Evolutionary conservation across 768 basidiomycete species (phyloP).

Genomic region (Mycena maculata): DNA sequence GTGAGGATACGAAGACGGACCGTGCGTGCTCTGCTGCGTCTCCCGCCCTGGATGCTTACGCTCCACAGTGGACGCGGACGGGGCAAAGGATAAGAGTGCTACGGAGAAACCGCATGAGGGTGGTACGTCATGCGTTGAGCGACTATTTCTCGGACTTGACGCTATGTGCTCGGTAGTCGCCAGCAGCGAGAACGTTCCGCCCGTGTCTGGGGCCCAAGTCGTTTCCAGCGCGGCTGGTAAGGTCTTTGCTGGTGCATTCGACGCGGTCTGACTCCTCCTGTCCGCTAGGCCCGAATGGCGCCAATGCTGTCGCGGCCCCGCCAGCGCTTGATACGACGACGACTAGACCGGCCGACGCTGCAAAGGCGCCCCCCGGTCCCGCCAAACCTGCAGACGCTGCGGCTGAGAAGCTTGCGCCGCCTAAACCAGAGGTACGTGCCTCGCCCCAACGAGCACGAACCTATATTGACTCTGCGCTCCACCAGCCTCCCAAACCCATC

Average conservation of each 20-base stretch:
- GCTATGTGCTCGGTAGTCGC: neutral
- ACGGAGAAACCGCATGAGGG: neutral
- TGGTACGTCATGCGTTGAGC: neutral
- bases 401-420: too few relatives aligned
- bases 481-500: neutral
- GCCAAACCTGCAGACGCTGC: too few relatives aligned
- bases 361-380: too few relatives aligned
- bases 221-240: neutral
- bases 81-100: too few relatives aligned
- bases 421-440: constrained; percentile 5
- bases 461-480: neutral
- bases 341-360: too few relatives aligned
- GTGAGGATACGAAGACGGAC: neutral
- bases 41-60: neutral
- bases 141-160: neutral
- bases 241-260: neutral
- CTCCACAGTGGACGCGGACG: neutral
- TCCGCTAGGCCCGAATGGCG: neutral
- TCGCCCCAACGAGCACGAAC: neutral
- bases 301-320: neutral
- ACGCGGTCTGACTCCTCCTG: neutral
- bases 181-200: neutral
- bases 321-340: neutral
- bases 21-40: neutral
- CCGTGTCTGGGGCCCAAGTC: neutral